A percentile compares a stretch with the other conserved stretches of the same genome.
phyloP scores from a whole-genome alignment of 306 rosid species.

The Cucumis hystrix region DNA sequence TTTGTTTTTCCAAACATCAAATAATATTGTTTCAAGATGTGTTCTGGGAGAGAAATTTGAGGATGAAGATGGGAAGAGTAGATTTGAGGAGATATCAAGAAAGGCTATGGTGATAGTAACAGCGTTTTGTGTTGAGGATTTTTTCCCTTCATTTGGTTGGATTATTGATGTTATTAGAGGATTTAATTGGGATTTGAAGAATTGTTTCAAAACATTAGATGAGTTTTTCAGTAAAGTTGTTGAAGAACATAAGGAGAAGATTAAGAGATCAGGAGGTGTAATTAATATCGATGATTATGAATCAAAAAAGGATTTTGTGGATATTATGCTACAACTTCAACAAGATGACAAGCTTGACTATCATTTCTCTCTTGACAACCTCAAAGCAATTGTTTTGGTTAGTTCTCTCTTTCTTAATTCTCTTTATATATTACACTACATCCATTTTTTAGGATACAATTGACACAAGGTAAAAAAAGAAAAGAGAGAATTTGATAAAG shows the following conservation, averaged over 20 bases:
- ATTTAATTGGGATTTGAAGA: background rate
- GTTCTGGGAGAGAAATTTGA: background rate
- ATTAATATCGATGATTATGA: background rate
- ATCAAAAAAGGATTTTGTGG: background rate
- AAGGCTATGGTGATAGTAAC: background rate
- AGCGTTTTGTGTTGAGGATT: constrained; percentile 9
- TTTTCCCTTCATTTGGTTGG: constrained; percentile 14
- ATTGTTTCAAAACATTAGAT: constrained; percentile 8
- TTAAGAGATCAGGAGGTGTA: background rate
- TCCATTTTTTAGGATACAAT: too few species aligned
- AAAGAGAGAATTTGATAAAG: too few species aligned
- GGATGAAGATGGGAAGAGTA: background rate
- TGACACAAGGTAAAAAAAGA: too few species aligned
- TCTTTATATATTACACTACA: too few species aligned
- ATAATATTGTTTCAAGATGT: background rate
- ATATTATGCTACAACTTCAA: background rate
- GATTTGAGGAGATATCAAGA: background rate
- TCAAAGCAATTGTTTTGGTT: background rate
- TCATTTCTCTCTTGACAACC: background rate
- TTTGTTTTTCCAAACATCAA: background rate
- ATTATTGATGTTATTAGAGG: constrained; percentile 4
- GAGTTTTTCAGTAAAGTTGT: constrained; percentile 5
- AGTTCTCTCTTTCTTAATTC: background rate
- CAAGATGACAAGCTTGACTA: background rate
- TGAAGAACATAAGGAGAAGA: background rate